These are phyloP conservation scores for Acmispon strigosus DNA, from an alignment of 306 rosid species.

Conservation along the genomic window DNA sequence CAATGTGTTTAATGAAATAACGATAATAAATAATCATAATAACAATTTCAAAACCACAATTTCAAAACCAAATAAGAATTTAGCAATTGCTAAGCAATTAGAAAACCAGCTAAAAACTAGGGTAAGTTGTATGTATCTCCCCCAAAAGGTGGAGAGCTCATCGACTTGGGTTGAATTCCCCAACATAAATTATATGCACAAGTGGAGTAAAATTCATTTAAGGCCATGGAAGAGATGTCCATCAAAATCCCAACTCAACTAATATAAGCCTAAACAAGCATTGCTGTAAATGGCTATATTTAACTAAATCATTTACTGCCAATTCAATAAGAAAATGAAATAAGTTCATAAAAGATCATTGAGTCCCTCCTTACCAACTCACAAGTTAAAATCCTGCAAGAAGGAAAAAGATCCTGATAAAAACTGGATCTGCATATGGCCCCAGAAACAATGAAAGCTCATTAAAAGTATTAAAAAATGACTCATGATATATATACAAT, in stretches of 20 bases:
- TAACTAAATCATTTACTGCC: not conserved
- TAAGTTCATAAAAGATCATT: conserved; percentile 13
- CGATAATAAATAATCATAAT: not conserved
- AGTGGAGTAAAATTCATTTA: too few relatives aligned
- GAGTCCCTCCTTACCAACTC: conserved; percentile 19
- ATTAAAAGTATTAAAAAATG: conserved; percentile 12
- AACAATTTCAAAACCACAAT: too few relatives aligned
- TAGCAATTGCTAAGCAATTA: not conserved
- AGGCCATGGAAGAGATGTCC: too few relatives aligned
- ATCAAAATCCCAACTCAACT: not conserved
- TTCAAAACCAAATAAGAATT: not conserved
- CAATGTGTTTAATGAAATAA: too few relatives aligned
- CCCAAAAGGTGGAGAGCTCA: not conserved
- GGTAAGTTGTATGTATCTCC: not conserved
- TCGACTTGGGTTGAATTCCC: not conserved
- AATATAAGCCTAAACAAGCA: not conserved
- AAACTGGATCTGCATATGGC: not conserved
- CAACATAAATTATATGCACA: not conserved
- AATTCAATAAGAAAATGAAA: conserved; percentile 6
- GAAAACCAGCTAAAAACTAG: not conserved
- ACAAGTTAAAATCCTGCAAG: conserved; percentile 3
- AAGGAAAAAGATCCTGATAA: conserved; percentile 13
- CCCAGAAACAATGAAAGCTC: conserved; percentile 14
- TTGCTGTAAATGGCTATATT: not conserved
- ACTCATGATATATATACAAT: not conserved